Base-by-base conservation (phyloP, 345 rosid genomes). In the Carallia brachiata region DNA sequence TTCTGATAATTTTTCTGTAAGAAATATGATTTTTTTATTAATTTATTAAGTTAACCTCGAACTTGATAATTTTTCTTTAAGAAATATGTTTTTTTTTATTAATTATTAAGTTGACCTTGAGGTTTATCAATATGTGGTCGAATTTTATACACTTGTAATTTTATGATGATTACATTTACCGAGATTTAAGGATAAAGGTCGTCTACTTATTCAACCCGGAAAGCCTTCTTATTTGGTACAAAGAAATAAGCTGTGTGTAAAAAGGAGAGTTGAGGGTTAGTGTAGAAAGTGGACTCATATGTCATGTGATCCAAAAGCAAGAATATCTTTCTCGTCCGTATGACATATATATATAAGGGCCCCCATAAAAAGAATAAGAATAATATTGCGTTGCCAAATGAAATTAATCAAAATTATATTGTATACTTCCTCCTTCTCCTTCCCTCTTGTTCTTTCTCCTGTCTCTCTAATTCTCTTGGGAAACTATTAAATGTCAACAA, bases 261-360 rank as follows among this genome's bases (percentile, higher is more conserved):
- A 83, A 79, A 62, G 76, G 50, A 65, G 16, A 6, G 61, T 12
- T 74, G 23, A 62, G 64, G 81, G 77, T 55, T 56, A 39, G 72
- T 76, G 83, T 80, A 72, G 75, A 79, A 75, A 79, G 84, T 83
- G 85, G 85, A 81, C 79, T 75, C 73, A 71, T 1, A 73, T 65
- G 52, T 75, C 78, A 72, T 75, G 75, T 75, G 82, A 72, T 75
- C 67, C 66, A 2, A 2, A 53, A 57, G 7, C 68, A 50, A 66
- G 52, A 68, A 39, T 40, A 61, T 61, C 67, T 44, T 12, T 44
- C 50, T 12, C 17, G 13, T 44, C 23, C 23, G 23, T 23, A 23
- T 75, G 69, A 65, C 73, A 70, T 75, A 71, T 71, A 65, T 75
- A 70, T 75, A 71, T 71, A 75, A 77, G 73, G 74, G 66, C 79